Evolutionary conservation across 1,139 yeast species (phyloP), one percentile per base, ranked within the genome.

Genomic region (Pichia sp.): DNA sequence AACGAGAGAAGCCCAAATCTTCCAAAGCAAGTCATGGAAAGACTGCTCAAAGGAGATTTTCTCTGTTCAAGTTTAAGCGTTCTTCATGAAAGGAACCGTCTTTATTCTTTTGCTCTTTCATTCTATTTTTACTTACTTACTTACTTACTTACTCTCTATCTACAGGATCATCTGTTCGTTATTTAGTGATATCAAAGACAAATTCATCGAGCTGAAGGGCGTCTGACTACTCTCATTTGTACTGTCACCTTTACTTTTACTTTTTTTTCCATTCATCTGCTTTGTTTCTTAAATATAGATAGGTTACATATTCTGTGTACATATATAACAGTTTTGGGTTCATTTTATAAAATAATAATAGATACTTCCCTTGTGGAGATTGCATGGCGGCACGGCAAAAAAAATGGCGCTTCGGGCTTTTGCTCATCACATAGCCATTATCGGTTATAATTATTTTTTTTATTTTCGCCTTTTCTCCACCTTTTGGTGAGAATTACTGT

Each of bases 51-150:
- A 50, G 29, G 32, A 43, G 56, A 31, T 53, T 53, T 3, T 53
- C 56, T 11, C 31, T 53, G 4, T 53, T 53, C 32, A 53, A 49
- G 38, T 46, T 53, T 43, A 53, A 26, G 42, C 47, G 44, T 13
- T 40, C 44, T 38, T 49, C 34, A 5, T 32, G 40, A 13, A 8
- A 30, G 30, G n/a, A n/a, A 45, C 8, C 8, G 43, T 8, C 16
- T 4, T 40, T 2, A 40, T 40, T 10, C 16, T 2, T 40, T 40
- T n/a, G 23, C 16, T 40, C n/a, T 40, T n/a, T n/a, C 11, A 31
- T 31, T 31, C 11, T 5, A 31, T 8, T 19, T 19, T 19, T 19
- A 19, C 23, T 19, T 19, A 19, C 23, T 19, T 31, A 3, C 34
- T 31, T 11, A 31, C 34, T 11, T 31, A 31, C 34, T n/a, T n/a